Evolutionary conservation across 495 filamentous ascomycete species (phyloP).

Genomic region (Penicillium manginii): DNA sequence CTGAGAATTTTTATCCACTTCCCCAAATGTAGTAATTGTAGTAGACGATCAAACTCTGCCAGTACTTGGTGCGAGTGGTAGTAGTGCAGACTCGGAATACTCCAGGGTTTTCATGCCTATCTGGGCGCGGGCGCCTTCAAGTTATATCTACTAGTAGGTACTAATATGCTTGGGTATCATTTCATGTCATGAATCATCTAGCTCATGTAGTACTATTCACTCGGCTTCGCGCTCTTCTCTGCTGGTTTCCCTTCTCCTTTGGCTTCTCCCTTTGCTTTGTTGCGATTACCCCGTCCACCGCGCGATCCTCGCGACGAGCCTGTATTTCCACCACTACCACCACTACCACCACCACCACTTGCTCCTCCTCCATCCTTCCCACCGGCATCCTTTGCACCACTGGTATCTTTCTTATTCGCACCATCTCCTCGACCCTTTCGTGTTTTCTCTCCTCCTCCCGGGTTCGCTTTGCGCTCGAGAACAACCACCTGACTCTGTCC

Average conservation of each 20-base stretch:
- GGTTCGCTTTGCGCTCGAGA: constrained; percentile 71
- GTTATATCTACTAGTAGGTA: too few species aligned
- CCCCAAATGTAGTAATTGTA: too few species aligned
- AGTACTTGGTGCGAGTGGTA: too few species aligned
- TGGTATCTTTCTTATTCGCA: constrained; percentile 12
- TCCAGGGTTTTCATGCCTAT: too few species aligned
- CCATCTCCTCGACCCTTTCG: constrained; percentile 40
- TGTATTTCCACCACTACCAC: constrained; percentile 17
- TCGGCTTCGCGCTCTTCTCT: constrained; percentile 2
- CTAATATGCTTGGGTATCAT: neutral
- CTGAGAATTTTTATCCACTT: too few species aligned
- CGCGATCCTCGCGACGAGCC: constrained; percentile 45
- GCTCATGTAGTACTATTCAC: constrained; percentile 1
- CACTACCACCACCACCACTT: constrained; percentile 5
- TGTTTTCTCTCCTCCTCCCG: constrained; percentile 39
- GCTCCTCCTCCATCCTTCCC: neutral
- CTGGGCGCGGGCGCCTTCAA: too few species aligned
- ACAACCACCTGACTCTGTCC: constrained; percentile 87
- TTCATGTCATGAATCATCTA: neutral
- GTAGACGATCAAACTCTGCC: too few species aligned
- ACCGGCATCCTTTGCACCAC: neutral
- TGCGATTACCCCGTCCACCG: constrained; percentile 37
- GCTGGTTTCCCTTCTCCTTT: constrained; percentile 20
- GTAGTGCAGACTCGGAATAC: too few species aligned
- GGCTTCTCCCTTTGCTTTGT: constrained; percentile 32